phyloP scores from a whole-genome alignment of 352 stramenopile species.

The Peronospora belbahrii region DNA sequence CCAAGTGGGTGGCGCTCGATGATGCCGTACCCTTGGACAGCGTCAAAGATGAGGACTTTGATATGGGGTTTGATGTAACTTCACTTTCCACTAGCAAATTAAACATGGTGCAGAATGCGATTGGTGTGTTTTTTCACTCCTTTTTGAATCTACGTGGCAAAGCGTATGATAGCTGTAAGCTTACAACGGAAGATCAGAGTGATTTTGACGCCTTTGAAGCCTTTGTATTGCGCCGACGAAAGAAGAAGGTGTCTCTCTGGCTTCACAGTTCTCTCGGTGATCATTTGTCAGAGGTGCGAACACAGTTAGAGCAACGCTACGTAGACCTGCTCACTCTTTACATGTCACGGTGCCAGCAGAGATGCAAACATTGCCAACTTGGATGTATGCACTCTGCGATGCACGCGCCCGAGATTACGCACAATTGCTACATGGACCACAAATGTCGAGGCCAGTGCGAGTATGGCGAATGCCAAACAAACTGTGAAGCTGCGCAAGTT shows the following conservation, averaged over 20 bases:
- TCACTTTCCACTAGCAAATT: not conserved
- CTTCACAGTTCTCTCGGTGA: constrained; percentile 6
- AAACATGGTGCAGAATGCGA: not conserved
- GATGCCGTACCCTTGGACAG: constrained; percentile 15
- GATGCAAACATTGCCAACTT: constrained; percentile 35
- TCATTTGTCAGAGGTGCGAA: constrained; percentile 10
- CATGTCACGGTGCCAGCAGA: constrained; percentile 37
- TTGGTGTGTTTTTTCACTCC: constrained; percentile 1
- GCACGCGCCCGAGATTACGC: constrained; percentile 21
- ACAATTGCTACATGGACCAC: constrained; percentile 45
- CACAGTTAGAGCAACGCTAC: constrained; percentile 9
- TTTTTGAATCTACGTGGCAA: constrained; percentile 3
- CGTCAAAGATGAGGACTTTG: constrained; percentile 30
- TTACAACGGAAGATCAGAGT: constrained; percentile 8
- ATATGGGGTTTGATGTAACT: constrained; percentile 29
- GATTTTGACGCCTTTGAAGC: constrained; percentile 20
- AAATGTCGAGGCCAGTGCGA: constrained; percentile 30
- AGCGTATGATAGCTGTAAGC: not conserved
- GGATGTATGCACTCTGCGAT: constrained; percentile 42
- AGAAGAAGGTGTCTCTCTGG: constrained; percentile 17
- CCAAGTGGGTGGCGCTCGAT: constrained; percentile 24
- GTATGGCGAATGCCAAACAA: constrained; percentile 24
- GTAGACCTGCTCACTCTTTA: constrained; percentile 8
- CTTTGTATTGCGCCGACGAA: constrained; percentile 26
- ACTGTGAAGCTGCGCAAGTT: not conserved